Evolutionary conservation across 2,329 filamentous ascomycete species (phyloP), one percentile per base, ranked within the genome.

Genomic region (Pseudonectria buxi): DNA sequence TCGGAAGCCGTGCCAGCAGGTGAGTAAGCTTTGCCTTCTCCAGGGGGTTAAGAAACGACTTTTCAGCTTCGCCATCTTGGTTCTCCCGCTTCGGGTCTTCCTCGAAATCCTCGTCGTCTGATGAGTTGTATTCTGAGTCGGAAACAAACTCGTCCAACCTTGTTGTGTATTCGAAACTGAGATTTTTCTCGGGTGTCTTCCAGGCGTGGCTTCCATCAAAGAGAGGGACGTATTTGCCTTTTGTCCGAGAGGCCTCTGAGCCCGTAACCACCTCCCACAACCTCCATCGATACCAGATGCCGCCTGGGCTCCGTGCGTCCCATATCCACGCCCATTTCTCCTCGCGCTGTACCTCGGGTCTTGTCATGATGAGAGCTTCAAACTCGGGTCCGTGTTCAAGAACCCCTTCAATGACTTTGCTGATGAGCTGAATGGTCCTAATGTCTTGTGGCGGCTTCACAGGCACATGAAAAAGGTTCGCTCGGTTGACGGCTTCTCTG

Each of bases 251-350:
- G 4, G 65, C 55, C 28, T 71, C 66, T 1, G 71, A 70, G 4
- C 81, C 80, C 1, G 84, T 88, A n/a, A 90, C 68, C 7, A 90
- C 72, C 49, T 92, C 81, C 85, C 89, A 95, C 29, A 96, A 56
- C 29, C 86, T 78, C 84, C 87, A 96, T 28, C 92, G 80, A 59
- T 96, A 96, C 74, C 89, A 98, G 12, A 94, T 76, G 12, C 83
- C 90, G 16, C 79, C 88, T 43, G 73, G 69, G 52, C 81, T 89
- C 46, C 81, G 75, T 14, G 88, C 75, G 57, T 96, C 83, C 81
- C 86, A 98, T 5, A 98, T 69, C 85, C 89, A 98, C 0, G 88
- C 84, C 80, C 90, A 96, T 46, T 83, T 88, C 58, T 94, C 86
- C 40, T 95, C 86, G 27, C 72, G 74, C 56, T 94, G 86, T 1